Evolutionary conservation across 2,329 filamentous ascomycete genomes (phyloP), one percentile per base, ranked within the genome.

Genomic region (Gnomoniopsis smithogilvyi): DNA sequence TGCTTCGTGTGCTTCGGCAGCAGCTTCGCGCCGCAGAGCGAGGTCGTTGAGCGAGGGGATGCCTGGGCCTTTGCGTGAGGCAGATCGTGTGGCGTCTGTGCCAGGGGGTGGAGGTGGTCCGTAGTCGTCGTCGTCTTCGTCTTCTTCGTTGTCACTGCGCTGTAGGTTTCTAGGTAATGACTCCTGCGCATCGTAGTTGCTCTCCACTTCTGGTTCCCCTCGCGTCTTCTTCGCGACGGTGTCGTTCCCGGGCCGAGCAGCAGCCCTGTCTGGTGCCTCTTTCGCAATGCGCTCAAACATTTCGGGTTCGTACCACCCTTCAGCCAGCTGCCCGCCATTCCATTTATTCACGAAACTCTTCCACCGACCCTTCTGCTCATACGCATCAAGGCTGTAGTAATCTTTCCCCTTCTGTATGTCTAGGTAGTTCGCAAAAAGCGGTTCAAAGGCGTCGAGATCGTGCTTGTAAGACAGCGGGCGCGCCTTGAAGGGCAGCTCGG

Each of bases 281-380:
- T 58, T 61, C 1, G 65, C 54, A 8, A 64, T 60, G 3, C 66
- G 62, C 53, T 66, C 56, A 62, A 91, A 85, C 64, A 86, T 90
- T 59, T 83, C 83, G 8, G 92, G 90, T 69, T 96, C 91, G 74
- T 98, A 99, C 94, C 94, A 99, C 50, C 91, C 91, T 72, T 94
- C 89, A 4, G 90, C 89, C 63, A 98, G 79, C 75, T 94, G 91
- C 69, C 87, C 89, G 67, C 86, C 84, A 76, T 99, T 99, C 94
- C 95, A 99, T 79, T 92, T 94, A 3, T 83, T 80, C 14, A 94
- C 72, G 68, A 98, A 99, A 70, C 92, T 94, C 80, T 96, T 96
- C 92, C 94, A 99, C 57, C 94, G 80, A 1, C 93, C 92, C 64
- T 82, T 88, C 1, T 87, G 74, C 70, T 97, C 93, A n/a, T 83